Conservation (phyloP, 805 yeast genomes). For the Schizosaccharomyces cryophilus region DNA sequence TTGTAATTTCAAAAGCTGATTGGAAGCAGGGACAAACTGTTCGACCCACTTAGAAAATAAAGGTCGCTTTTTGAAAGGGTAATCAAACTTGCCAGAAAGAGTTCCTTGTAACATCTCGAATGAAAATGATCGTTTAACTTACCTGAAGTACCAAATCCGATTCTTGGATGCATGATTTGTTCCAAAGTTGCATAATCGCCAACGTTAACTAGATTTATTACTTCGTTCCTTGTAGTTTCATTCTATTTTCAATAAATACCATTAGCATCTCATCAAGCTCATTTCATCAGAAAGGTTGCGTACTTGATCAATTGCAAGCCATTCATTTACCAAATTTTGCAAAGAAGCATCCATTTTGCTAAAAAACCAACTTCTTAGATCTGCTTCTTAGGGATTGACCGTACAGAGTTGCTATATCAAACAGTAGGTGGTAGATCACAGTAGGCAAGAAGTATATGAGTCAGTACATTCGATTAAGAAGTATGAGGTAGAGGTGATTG, state of each 20-base stretch:
- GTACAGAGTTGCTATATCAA: no score
- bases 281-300: constrained; percentile 12
- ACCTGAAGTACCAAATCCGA: constrained; percentile 68
- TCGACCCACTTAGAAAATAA: no score
- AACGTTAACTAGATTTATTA: not conserved
- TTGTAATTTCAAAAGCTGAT: no score
- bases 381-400: no score
- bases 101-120: not conserved
- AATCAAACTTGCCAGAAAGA: no score
- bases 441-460: no score
- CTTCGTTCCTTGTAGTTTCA: not conserved
- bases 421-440: no score
- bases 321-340: constrained; percentile 14
- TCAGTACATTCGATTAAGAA: no score
- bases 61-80: no score
- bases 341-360: not conserved
- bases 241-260: not conserved
- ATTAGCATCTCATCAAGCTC: not conserved
- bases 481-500: no score
- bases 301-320: constrained; percentile 20
- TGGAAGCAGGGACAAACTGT: no score
- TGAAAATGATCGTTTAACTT: not conserved
- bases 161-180: constrained; percentile 19
- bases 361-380: not conserved
- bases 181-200: constrained; percentile 20